Base-by-base conservation (phyloP, 2,329 filamentous ascomycete genomes). In the Hypoxylon sp. region DNA sequence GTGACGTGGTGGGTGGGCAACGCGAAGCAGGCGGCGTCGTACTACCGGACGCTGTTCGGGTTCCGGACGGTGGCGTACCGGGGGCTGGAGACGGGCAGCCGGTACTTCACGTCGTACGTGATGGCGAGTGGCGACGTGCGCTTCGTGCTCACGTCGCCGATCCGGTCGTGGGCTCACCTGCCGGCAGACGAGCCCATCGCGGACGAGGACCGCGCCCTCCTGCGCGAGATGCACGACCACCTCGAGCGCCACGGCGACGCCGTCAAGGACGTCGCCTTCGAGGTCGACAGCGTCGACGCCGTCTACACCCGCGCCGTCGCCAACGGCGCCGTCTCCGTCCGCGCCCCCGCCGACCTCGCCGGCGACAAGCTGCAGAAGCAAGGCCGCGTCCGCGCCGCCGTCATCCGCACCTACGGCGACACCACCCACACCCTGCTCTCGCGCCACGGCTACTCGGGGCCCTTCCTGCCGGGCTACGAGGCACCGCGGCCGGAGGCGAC, bases 1-100 rank as follows among this genome's bases (percentile, higher is more conserved):
- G 85, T 97, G 54, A 93, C 92, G 67, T 97, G 93, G 93, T 97
- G 92, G 80, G 94, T 97, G 24, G 92, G 93, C 72, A 98, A 98
- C 73, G 93, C 94, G 68, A 97, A 97, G 78, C 93, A 97, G 80
- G 91, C 92, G 2, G 93, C 93, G 33, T 84, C 89, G 11, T 97
- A 91, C 79, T 97, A 97, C 78, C 88, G 89, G 66, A 88, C 86
- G 9, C 89, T 92, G 65, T 92, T 97, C 80, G 93, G 92, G 53
- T 97, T 97, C 79, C 81, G 85, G 69, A 85, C 85, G 17, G 77
- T 97, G 55, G 94, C 94, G 61, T 96, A 97, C 76, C 84, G 84
- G 35, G 94, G 93, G 4, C 86, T 97, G 4, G 93, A 97, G 76
- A 97, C 93, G 0, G 92, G 92, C 61, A 91, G 86, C 63, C 86